Evolutionary conservation across 305 asterid species (phyloP), one percentile per base, ranked within the genome.

Genomic region (Fraxinus latifolia): DNA sequence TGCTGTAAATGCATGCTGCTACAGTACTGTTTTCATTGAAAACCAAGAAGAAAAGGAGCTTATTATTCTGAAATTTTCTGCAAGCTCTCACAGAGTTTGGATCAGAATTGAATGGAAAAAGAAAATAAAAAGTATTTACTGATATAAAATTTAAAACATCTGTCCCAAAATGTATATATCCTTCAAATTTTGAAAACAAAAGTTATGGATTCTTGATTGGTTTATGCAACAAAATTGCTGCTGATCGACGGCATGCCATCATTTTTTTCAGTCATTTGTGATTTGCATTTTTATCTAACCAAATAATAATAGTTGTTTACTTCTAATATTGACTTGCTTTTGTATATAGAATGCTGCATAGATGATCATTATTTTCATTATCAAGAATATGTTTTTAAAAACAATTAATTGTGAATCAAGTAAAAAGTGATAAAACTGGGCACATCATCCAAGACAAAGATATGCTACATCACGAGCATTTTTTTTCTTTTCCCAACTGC

Each of bases 401-500:
- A 60, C 23, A 60, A 7, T 17, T 60, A 60, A 8, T 17, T 19
- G 12, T 23, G 33, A 11, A 11, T 11, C 14, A 68, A 68, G 21
- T 27, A 17, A 68, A 68, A 68, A 29, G 5, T 68, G 74, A 29
- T 14, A 12, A 29, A 4, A 1, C 21, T 12, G 6, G 55, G 29
- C 62, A n/a, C 5, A 47, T 37, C 65, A 39, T 77, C 78, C 39
- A 76, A 76, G 62, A 27, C 39, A 25, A 85, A 7, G 53, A 55
- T 36, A 11, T 4, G 58, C 42, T 6, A 77, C 47, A 82, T 53
- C 15, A 83, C 14, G 15, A 60, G 31, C 12, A 7, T 39, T n/a
- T 19, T 17, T 21, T 21, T 21, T 65, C n/a, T 65, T 23, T 87
- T 82, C 55, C 32, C 32, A 73, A 73, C 74, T 80, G 80, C 80